Conservation (phyloP, 2,329 filamentous ascomycete genomes). For the Aspergillus novofumigatus region DNA sequence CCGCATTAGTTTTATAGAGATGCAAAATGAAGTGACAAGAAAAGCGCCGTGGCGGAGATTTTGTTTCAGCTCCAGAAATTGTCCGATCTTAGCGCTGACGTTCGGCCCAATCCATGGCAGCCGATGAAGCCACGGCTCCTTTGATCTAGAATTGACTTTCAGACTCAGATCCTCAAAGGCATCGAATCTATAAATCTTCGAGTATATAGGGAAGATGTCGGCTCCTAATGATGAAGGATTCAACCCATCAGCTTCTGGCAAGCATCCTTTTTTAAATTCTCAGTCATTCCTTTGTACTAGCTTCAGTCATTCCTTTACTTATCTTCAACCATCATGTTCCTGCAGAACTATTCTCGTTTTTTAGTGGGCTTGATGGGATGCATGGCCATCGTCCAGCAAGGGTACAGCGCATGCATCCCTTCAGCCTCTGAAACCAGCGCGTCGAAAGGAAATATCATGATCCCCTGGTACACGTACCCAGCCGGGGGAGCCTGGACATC, state of each 20-base stretch:
- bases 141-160: not conserved
- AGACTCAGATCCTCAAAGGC: not conserved
- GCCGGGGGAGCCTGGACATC: conserved; percentile 11
- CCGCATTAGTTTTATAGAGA: no score
- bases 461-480: conserved; percentile 21
- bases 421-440: not conserved
- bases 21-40: not conserved
- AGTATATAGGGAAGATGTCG: not conserved
- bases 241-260: not conserved
- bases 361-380: not conserved
- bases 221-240: not conserved
- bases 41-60: not conserved
- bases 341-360: not conserved
- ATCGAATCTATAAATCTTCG: not conserved
- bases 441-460: conserved; percentile 1
- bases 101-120: no score
- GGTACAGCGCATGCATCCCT: not conserved
- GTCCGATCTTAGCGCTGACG: not conserved
- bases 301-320: not conserved
- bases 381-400: not conserved
- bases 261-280: not conserved
- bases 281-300: not conserved
- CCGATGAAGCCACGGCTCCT: not conserved
- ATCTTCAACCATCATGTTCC: not conserved
- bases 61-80: not conserved